Percentiles rank a stretch among this genome's conserved stretches.
phyloP scores from a whole-genome alignment of 2,329 filamentous ascomycete genomes.

The Trichophyton benhamiae region DNA sequence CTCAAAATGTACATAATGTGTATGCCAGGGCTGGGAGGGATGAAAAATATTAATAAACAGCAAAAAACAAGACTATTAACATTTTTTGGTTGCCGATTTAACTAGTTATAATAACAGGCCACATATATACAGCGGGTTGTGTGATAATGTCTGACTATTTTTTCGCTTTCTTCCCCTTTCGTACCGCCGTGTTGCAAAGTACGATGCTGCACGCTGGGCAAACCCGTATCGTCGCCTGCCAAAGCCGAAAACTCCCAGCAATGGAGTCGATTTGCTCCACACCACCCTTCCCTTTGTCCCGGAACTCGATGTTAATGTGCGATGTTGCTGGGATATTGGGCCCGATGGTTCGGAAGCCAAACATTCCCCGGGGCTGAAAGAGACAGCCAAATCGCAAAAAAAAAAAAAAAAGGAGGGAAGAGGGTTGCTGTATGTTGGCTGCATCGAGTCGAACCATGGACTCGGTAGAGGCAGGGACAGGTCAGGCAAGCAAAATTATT shows the following conservation, averaged over 20 bases:
- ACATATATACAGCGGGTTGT: conserved; percentile 2
- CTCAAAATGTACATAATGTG: not conserved
- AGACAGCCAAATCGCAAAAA: not conserved
- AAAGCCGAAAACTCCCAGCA: not conserved
- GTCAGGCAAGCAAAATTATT: not conserved
- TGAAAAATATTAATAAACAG: not conserved
- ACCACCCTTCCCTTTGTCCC: not conserved
- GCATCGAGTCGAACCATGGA: not conserved
- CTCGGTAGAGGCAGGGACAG: not conserved
- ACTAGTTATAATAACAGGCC: not conserved
- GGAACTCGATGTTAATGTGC: not conserved
- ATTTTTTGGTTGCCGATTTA: not conserved
- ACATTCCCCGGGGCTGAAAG: not conserved
- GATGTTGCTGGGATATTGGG: not conserved
- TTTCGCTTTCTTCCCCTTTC: not conserved
- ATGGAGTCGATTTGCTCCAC: not conserved
- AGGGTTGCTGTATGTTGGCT: not conserved
- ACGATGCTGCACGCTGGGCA: not conserved
- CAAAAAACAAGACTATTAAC: not conserved
- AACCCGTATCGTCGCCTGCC: not conserved
- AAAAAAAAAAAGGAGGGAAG: not conserved
- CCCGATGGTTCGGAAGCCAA: not conserved
- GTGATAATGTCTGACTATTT: not conserved
- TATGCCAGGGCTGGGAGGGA: not conserved
- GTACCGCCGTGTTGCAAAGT: not conserved